Conservation (phyloP, 1,284 basidiomycete species). For the Leccinum insigne region DNA sequence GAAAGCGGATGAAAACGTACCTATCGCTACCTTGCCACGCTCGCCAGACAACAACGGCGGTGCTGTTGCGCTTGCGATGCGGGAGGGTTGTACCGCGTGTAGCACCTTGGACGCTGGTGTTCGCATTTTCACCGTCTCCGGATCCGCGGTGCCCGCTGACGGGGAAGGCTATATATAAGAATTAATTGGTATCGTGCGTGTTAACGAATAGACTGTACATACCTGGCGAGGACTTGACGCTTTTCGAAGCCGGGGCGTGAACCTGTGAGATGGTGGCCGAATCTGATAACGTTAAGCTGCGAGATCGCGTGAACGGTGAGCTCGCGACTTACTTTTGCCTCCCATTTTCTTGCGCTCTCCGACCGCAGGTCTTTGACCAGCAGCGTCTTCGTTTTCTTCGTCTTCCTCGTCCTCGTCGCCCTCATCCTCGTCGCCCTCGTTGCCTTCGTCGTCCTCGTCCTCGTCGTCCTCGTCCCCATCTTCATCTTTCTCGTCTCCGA, state of each 20-base stretch:
- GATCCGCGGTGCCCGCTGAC: neutral
- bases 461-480: too few species aligned
- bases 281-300: neutral
- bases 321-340: neutral
- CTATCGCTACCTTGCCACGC: neutral
- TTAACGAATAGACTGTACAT: neutral
- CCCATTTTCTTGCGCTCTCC: too few species aligned
- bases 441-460: too few species aligned
- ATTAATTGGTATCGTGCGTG: neutral
- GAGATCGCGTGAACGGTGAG: neutral
- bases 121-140: neutral
- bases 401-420: too few species aligned
- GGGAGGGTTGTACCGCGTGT: neutral
- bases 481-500: too few species aligned
- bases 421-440: too few species aligned
- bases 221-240: neutral
- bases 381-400: too few species aligned
- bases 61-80: neutral
- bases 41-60: neutral
- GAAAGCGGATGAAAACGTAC: neutral
- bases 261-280: neutral
- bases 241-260: neutral
- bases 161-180: neutral
- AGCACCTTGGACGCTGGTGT: neutral
- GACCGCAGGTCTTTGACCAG: too few species aligned